phyloP scores from a whole-genome alignment of 768 basidiomycete species.

The Rhodosporidiobolus sp. region DNA sequence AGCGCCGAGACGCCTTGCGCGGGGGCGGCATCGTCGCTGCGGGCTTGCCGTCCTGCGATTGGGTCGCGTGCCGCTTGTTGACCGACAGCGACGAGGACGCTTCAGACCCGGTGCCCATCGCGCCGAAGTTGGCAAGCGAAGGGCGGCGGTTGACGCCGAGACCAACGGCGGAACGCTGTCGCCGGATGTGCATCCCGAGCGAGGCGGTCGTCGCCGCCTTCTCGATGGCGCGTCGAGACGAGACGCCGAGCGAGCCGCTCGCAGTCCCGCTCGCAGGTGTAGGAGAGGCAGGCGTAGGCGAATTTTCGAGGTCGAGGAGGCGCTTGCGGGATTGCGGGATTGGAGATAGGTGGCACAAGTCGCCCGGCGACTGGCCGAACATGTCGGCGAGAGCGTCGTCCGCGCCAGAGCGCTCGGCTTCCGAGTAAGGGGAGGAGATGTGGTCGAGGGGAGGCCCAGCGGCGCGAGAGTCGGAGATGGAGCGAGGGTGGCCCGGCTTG shows the following conservation, averaged over 20 bases:
- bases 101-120: not conserved
- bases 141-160: constrained; percentile 28
- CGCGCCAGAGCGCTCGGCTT: constrained; percentile 16
- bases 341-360: constrained; percentile 12
- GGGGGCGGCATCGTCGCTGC: not conserved
- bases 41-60: constrained; percentile 35
- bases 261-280: not conserved
- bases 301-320: constrained; percentile 36
- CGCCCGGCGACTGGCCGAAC: constrained; percentile 15
- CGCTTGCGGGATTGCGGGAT: constrained; percentile 35
- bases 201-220: constrained; percentile 18
- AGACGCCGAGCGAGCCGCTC: constrained; percentile 12
- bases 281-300: constrained; percentile 22
- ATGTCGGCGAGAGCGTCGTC: constrained; percentile 19
- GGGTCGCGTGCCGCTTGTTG: constrained; percentile 37
- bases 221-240: constrained; percentile 6
- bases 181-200: constrained; percentile 16
- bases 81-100: not conserved
- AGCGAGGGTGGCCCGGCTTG: constrained; percentile 12
- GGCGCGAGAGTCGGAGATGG: constrained; percentile 24
- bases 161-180: constrained; percentile 21
- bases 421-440: constrained; percentile 2
- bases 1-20: constrained; percentile 14
- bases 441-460: not conserved
- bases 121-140: constrained; percentile 1